phyloP scores from a whole-genome alignment of 2,329 filamentous ascomycete species.

The Claviceps sp. region DNA sequence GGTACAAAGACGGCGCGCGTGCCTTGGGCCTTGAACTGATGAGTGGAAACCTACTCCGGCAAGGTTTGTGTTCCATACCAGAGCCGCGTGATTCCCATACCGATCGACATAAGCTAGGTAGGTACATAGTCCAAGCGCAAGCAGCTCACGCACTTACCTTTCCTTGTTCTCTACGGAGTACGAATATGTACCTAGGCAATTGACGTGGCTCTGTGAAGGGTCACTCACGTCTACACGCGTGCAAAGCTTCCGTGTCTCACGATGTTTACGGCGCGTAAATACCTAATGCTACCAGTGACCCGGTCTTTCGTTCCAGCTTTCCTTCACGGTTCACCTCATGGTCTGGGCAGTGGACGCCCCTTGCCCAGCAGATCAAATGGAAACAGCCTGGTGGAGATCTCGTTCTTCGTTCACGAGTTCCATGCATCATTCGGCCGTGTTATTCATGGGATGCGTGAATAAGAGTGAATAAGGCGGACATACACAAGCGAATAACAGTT shows the following conservation, averaged over 20 bases:
- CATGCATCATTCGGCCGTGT: not conserved
- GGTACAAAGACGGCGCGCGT: not conserved
- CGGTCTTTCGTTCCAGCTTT: not conserved
- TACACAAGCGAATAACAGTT: no score
- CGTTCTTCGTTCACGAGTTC: not conserved
- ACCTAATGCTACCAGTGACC: no score
- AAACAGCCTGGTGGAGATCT: not conserved
- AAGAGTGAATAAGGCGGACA: no score
- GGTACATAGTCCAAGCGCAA: not conserved
- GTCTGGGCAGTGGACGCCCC: no score
- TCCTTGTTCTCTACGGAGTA: no score
- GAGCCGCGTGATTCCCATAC: not conserved
- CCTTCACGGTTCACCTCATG: not conserved
- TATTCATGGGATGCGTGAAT: no score
- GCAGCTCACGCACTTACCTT: no score
- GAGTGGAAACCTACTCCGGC: not conserved
- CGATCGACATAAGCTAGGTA: not conserved
- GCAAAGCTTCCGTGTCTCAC: not conserved
- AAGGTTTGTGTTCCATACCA: conserved; percentile 6
- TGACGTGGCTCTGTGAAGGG: no score
- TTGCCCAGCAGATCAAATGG: not conserved
- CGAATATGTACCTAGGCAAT: no score
- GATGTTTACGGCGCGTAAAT: not conserved
- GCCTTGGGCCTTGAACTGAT: not conserved
- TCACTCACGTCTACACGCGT: not conserved